A percentile compares a stretch with the other conserved stretches of the same genome.
These are phyloP conservation scores for Dothideomycetidae sp. DNA, from an alignment of 2,329 filamentous ascomycete genomes.

Conservation along the genomic window DNA sequence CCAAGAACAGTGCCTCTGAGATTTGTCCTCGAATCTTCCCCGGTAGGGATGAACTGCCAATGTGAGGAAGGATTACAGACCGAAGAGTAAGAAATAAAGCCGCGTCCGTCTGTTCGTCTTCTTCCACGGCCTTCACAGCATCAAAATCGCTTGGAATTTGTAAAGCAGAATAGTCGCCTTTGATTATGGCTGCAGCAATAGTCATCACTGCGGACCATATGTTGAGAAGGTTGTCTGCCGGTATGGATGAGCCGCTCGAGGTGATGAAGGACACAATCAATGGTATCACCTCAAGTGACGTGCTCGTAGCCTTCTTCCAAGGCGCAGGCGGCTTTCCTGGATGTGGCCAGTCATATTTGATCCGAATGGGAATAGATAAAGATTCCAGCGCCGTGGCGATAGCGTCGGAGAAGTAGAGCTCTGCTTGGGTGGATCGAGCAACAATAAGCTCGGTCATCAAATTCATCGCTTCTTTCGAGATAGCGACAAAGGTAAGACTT, in stretches of 20 bases:
- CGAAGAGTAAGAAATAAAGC: constrained; percentile 54
- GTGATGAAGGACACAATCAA: constrained; percentile 17
- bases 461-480: constrained; percentile 69
- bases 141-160: constrained; percentile 18
- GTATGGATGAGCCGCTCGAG: constrained; percentile 16
- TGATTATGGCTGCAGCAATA: constrained; percentile 54
- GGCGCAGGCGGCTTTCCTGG: constrained; percentile 56
- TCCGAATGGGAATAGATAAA: constrained; percentile 52
- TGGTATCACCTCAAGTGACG: constrained; percentile 47
- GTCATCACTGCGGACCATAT: constrained; percentile 37
- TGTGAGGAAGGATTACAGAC: constrained; percentile 55
- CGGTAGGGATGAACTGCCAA: constrained; percentile 52
- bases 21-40: constrained; percentile 56
- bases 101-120: constrained; percentile 74
- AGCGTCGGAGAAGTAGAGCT: constrained; percentile 56
- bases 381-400: constrained; percentile 51
- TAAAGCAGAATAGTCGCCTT: constrained; percentile 42
- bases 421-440: constrained; percentile 44
- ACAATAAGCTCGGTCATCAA: constrained; percentile 49
- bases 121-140: constrained; percentile 29
- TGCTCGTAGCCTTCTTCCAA: constrained; percentile 68
- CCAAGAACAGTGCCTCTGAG: constrained; percentile 61
- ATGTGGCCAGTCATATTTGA: constrained; percentile 68
- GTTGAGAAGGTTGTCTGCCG: constrained; percentile 15
- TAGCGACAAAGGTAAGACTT: constrained; percentile 66